Percentiles rank a stretch among this genome's conserved stretches.
Evolutionary conservation across 768 basidiomycete species (phyloP).

Genomic region (Mycena vitilis): DNA sequence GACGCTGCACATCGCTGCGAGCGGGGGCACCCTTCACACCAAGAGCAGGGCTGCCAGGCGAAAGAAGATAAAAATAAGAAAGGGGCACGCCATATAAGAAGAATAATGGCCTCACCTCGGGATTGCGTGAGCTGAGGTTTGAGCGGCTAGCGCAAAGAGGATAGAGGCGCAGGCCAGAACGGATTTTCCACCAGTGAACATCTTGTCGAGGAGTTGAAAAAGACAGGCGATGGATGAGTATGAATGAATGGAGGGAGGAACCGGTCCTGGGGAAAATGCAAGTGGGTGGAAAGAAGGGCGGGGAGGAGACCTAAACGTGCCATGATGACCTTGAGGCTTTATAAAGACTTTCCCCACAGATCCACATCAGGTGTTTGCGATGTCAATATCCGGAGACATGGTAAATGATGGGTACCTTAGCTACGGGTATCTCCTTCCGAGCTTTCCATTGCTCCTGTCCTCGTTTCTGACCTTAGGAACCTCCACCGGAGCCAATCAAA

Average conservation of each 20-base stretch:
- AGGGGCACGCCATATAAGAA: not conserved
- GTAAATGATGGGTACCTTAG: constrained; percentile 26
- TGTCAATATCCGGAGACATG: constrained; percentile 24
- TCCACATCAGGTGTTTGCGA: constrained; percentile 25
- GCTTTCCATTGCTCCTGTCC: not conserved
- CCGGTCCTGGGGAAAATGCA: constrained; percentile 33
- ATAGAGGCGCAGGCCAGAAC: constrained; percentile 29
- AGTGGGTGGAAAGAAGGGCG: constrained; percentile 10
- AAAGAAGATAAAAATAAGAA: not conserved
- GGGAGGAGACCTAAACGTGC: constrained; percentile 22
- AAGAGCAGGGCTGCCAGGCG: constrained; percentile 23
- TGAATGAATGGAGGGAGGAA: constrained; percentile 32
- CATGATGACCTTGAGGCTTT: not conserved
- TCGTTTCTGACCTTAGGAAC: not conserved
- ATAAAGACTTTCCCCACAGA: not conserved
- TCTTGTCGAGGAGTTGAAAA: constrained; percentile 14
- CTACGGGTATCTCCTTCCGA: constrained; percentile 27
- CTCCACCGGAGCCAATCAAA: too few species aligned
- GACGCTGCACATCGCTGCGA: constrained; percentile 37
- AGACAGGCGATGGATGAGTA: constrained; percentile 19
- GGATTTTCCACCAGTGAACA: constrained; percentile 36
- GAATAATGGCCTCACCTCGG: constrained; percentile 12
- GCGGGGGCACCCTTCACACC: constrained; percentile 33
- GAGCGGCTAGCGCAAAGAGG: constrained; percentile 32
- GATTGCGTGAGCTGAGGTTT: constrained; percentile 31